Percentiles rank a stretch among this genome's conserved stretches.
phyloP scores from a whole-genome alignment of 345 rosid genomes.

The Sisymbrium altissimum region DNA sequence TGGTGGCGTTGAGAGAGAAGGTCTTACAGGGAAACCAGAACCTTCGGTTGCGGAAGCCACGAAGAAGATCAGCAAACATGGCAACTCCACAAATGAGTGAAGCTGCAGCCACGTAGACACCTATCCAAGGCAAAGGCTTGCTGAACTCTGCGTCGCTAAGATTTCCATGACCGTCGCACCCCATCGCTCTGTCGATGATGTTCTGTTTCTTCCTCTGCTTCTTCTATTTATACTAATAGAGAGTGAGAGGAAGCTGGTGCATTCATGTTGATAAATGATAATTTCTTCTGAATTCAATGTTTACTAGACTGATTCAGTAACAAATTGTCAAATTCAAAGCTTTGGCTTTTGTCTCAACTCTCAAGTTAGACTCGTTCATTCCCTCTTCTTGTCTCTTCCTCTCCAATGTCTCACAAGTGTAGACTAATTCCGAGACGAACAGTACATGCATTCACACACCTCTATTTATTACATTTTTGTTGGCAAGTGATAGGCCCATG shows the following conservation, averaged over 20 bases:
- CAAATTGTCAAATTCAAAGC: not conserved
- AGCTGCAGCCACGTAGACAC: conserved; percentile 73
- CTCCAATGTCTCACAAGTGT: not conserved
- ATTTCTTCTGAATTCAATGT: no score
- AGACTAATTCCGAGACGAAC: not conserved
- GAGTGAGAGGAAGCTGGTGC: no score
- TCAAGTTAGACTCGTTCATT: not conserved
- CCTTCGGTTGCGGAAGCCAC: conserved; percentile 53
- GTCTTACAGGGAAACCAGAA: conserved; percentile 72
- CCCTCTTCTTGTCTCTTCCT: not conserved
- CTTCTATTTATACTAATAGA: not conserved
- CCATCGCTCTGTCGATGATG: conserved; percentile 21
- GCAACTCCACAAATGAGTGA: conserved; percentile 61
- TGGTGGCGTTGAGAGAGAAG: conserved; percentile 70
- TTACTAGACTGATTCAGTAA: not conserved
- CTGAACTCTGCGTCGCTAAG: conserved; percentile 54
- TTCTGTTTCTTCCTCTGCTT: not conserved
- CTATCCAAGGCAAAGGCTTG: conserved; percentile 77
- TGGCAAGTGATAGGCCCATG: no score
- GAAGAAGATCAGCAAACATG: conserved; percentile 61
- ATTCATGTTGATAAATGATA: no score
- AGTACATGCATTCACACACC: not conserved
- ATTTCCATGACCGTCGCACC: conserved; percentile 60
- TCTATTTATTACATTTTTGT: not conserved
- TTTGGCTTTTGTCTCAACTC: not conserved